Percentiles rank a stretch among this genome's conserved stretches.
Conservation (phyloP, 176 grass and related monocot species). For the Ananas comosus region DNA sequence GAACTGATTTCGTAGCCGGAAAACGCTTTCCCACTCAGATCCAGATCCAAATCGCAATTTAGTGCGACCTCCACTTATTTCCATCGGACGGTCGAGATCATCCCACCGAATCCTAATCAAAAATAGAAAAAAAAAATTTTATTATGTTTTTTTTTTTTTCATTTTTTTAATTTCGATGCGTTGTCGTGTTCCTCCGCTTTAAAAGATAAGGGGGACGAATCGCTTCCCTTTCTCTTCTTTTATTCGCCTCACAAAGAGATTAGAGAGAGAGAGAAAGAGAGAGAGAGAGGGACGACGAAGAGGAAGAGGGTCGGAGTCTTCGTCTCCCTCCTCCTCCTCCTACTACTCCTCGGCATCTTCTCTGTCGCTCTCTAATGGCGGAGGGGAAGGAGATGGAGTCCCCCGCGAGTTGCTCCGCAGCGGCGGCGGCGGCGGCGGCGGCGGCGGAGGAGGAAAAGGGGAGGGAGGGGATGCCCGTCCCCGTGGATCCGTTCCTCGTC, state of each 20-base stretch:
- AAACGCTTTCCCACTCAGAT: not conserved
- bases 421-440: not conserved
- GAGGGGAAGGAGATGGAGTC: not conserved
- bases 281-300: not conserved
- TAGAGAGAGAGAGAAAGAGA: too few species aligned
- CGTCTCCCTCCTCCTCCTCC: not conserved
- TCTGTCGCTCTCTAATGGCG: not conserved
- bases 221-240: not conserved
- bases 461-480: not conserved
- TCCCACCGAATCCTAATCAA: not conserved
- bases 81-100: not conserved
- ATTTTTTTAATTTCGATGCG: not conserved
- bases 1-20: too few species aligned
- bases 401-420: not conserved
- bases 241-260: not conserved
- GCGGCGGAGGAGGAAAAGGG: not conserved
- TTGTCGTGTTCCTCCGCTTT: not conserved
- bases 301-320: not conserved
- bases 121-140: too few species aligned
- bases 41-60: not conserved
- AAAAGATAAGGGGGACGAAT: not conserved
- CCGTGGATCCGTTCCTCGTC: conserved; percentile 5
- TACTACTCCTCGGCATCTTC: not conserved
- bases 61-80: not conserved
- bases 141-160: not conserved